Evolutionary conservation across 306 rosid species (phyloP), one percentile per base, ranked within the genome.

Genomic region (Datisca glomerata): DNA sequence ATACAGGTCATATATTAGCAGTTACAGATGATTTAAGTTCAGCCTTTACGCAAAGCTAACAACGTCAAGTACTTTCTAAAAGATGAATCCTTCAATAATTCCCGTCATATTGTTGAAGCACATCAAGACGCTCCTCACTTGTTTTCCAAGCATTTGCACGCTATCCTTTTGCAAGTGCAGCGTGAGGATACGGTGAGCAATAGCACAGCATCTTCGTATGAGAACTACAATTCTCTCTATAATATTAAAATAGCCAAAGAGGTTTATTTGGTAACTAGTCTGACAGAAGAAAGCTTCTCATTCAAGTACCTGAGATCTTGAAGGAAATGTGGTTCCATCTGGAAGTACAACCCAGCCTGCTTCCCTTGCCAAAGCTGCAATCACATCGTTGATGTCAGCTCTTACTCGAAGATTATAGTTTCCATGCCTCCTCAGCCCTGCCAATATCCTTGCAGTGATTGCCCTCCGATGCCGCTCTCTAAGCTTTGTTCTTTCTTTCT

Each of bases 311-410:
- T 89, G 98, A 56, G 93, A 75, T 55, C 72, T 80, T 44, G 93
- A 70, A 53, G 93, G 98, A 64, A 77, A 70, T 24, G 93, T 75
- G 52, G 98, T 89, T 48, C 98, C 98, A 64, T 89, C 95, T 0
- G 98, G 98, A 68, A 89, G 98, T 66, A 89, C 98, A 56, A 72
- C 79, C 98, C 98, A 89, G 17, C 98, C 95, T 56, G 95, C 98
- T 78, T 84, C 98, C 66, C 86, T 71, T 38, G 95, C 98, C 45
- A 89, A 67, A 48, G 98, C 95, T 21, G 79, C 80, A 61, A 89
- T 84, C 20, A 84, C 98, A 59, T 89, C 92, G 62, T 89, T 89
- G 53, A 89, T 89, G 70, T 89, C 98, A 24, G 98, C 98, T 64
- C 98, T 77, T 52, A 89, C 95, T 75, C 95, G 70, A 51, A 89